These are phyloP conservation scores for Gloeostereum incarnatum DNA, from an alignment of 768 basidiomycete genomes.

Conservation along the genomic window DNA sequence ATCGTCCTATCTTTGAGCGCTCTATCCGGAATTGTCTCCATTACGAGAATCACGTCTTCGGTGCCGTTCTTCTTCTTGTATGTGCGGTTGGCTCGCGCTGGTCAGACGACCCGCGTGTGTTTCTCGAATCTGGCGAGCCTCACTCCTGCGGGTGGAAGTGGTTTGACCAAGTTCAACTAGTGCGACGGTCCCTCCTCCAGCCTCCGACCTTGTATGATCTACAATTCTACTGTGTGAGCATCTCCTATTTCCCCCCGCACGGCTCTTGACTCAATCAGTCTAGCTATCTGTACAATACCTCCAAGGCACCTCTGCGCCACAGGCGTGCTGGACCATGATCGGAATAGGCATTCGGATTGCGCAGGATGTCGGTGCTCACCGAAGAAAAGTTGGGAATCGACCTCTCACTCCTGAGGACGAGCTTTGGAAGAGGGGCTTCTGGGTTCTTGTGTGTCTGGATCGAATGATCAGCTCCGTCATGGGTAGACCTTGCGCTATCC, in stretches of 20 bases:
- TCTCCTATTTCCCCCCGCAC: constrained; percentile 13
- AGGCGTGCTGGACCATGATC: constrained; percentile 32
- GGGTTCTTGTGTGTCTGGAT: constrained; percentile 10
- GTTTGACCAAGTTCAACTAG: constrained; percentile 37
- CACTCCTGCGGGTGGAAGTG: constrained; percentile 16
- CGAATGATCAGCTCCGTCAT: constrained; percentile 23
- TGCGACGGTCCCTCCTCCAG: constrained; percentile 35
- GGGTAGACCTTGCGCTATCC: constrained; percentile 47
- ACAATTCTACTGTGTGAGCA: constrained; percentile 35
- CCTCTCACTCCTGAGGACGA: constrained; percentile 7
- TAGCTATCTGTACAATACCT: constrained; percentile 24
- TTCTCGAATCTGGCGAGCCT: background rate
- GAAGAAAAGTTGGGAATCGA: constrained; percentile 15
- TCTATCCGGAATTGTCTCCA: constrained; percentile 26
- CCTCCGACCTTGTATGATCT: constrained; percentile 47
- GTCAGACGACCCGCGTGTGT: constrained; percentile 33
- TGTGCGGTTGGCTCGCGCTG: constrained; percentile 39
- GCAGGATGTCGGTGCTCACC: constrained; percentile 45
- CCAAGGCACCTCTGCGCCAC: constrained; percentile 24
- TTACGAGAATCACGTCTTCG: constrained; percentile 26
- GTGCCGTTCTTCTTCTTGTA: constrained; percentile 33
- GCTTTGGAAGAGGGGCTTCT: constrained; percentile 10
- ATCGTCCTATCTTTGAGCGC: constrained; percentile 36
- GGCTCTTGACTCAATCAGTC: constrained; percentile 4
- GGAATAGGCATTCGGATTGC: constrained; percentile 38